A percentile compares a stretch with the other conserved stretches of the same genome.
Conservation (phyloP, 176 grass and related monocot species). For the Juncus inflexus region DNA sequence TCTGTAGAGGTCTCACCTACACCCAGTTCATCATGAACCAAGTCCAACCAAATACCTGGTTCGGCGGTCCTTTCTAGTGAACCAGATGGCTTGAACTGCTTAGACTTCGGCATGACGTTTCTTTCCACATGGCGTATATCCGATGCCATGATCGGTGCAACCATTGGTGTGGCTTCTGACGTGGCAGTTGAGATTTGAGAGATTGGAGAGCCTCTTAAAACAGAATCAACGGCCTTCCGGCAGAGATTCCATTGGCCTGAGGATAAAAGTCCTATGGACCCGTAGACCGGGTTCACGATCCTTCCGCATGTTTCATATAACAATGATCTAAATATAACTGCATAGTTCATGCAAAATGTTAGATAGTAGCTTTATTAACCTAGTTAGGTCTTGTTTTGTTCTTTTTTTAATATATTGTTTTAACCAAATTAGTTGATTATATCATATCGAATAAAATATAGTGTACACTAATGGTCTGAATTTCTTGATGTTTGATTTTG, state of each 20-base stretch:
- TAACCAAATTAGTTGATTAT: too few species aligned
- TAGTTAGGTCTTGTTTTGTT: too few species aligned
- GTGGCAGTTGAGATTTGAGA: constrained; percentile 7
- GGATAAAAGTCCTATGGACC: constrained; percentile 46
- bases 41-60: too few species aligned
- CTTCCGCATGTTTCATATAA: constrained; percentile 60
- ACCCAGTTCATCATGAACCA: neutral
- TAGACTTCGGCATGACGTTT: too few species aligned
- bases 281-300: constrained; percentile 54
- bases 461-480: too few species aligned
- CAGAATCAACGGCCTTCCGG: constrained; percentile 43
- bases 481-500: too few species aligned
- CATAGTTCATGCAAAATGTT: neutral
- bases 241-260: constrained; percentile 51
- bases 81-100: neutral
- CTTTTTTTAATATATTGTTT: too few species aligned
- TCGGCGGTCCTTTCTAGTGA: too few species aligned
- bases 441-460: too few species aligned
- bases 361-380: too few species aligned
- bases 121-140: constrained; percentile 38
- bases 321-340: constrained; percentile 51
- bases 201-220: constrained; percentile 32
- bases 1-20: neutral
- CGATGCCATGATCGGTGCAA: constrained; percentile 31
- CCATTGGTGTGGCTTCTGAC: neutral